Evolutionary conservation across 2,329 filamentous ascomycete species (phyloP).

Genomic region (Phoma sp.): DNA sequence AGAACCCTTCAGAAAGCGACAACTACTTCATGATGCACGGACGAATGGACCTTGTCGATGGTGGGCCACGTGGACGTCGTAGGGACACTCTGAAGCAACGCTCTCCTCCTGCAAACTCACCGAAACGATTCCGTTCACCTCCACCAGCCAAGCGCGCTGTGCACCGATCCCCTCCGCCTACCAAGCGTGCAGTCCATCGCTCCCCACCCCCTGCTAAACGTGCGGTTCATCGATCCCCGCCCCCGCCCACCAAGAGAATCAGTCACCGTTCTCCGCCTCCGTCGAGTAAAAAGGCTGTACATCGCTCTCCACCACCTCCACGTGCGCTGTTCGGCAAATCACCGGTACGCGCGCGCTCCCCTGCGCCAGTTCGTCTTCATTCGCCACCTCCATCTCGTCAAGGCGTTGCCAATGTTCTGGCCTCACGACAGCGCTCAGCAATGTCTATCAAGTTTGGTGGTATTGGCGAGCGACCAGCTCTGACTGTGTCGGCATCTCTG

Average conservation of each 20-base stretch:
- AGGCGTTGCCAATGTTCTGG: slow-evolving; percentile 46
- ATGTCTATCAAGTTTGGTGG: slow-evolving; percentile 56
- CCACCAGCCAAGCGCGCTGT: slow-evolving; percentile 11
- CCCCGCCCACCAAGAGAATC: slow-evolving; percentile 7
- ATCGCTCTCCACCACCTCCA: slow-evolving; percentile 51
- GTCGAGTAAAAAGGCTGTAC: slow-evolving; percentile 9
- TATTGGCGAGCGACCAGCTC: slow-evolving; percentile 67
- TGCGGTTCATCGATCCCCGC: slow-evolving; percentile 29
- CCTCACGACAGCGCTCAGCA: slow-evolving; percentile 48
- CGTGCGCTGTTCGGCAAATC: slow-evolving; percentile 72
- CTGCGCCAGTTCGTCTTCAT: slow-evolving; percentile 50
- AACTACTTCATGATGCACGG: slow-evolving; percentile 74
- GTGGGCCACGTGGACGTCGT: slow-evolving; percentile 50
- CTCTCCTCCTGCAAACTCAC: slow-evolving; percentile 22
- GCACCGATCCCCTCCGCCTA: slow-evolving; percentile 39
- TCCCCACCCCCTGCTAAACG: slow-evolving; percentile 58
- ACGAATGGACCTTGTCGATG: slow-evolving; percentile 71
- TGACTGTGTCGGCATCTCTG: slow-evolving; percentile 83
- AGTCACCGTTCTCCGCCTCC: slow-evolving; percentile 39
- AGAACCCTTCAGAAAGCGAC: slow-evolving; percentile 64
- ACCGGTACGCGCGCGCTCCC: slow-evolving; percentile 65
- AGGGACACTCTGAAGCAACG: slow-evolving; percentile 39
- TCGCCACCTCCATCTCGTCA: slow-evolving; percentile 72
- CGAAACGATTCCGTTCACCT: slow-evolving; percentile 31
- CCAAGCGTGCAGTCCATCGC: slow-evolving; percentile 20